A percentile compares a stretch with the other conserved stretches of the same genome.
These are phyloP conservation scores for Calendula officinalis DNA, from an alignment of 129 eudicot genomes.

Conservation along the genomic window DNA sequence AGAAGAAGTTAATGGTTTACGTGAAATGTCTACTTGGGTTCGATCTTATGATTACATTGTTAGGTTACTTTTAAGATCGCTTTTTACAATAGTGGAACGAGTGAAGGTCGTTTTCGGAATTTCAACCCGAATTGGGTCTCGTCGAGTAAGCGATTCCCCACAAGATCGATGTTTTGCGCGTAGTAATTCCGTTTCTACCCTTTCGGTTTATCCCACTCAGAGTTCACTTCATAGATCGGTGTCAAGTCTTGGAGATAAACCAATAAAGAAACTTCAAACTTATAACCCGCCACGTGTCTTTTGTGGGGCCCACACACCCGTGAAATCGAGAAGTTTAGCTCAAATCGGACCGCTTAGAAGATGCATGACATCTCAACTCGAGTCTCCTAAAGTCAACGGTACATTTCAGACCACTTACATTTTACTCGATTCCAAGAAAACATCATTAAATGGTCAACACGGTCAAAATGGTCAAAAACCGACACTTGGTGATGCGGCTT, in stretches of 20 bases:
- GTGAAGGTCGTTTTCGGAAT: constrained; percentile 50
- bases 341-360: constrained; percentile 51
- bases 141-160: constrained; percentile 18
- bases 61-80: constrained; percentile 60
- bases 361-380: constrained; percentile 63
- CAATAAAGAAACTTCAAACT: constrained; percentile 26
- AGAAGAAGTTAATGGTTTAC: constrained; percentile 70
- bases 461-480: constrained; percentile 30
- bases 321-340: constrained; percentile 44
- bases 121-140: constrained; percentile 20
- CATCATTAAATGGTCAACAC: constrained; percentile 33
- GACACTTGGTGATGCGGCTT: constrained; percentile 73
- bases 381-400: constrained; percentile 35
- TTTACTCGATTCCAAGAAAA: constrained; percentile 29
- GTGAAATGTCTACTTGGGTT: constrained; percentile 87
- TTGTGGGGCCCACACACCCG: constrained; percentile 35
- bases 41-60: constrained; percentile 63
- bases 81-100: constrained; percentile 63
- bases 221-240: constrained; percentile 43
- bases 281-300: constrained; percentile 28
- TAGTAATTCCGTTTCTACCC: constrained; percentile 54
- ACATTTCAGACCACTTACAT: constrained; percentile 6
- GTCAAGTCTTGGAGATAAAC: constrained; percentile 52
- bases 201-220: constrained; percentile 44
- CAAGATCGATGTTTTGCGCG: constrained; percentile 36